Evolutionary conservation across 2,329 filamentous ascomycete genomes (phyloP).

Genomic region (Fusarium verrucosum): DNA sequence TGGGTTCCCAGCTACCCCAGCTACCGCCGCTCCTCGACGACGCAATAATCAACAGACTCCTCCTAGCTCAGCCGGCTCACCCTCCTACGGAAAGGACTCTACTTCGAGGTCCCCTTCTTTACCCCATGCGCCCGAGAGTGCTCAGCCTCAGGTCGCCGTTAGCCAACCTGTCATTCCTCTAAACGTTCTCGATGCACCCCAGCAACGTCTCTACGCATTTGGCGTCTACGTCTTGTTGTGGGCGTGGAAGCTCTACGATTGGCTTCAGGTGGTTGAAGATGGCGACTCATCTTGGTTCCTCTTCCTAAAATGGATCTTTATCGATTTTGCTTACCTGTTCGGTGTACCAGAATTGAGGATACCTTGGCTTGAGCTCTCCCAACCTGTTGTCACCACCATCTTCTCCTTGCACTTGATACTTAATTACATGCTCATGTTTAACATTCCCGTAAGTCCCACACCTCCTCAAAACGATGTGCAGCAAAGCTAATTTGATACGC

Average conservation of each 20-base stretch:
- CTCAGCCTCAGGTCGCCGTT: conserved; percentile 38
- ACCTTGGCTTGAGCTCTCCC: conserved; percentile 95
- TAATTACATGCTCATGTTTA: conserved; percentile 92
- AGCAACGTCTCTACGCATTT: conserved; percentile 87
- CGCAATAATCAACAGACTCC: conserved; percentile 48
- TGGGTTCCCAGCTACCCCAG: conserved; percentile 81
- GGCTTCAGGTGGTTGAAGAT: conserved; percentile 78
- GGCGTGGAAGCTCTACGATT: conserved; percentile 89
- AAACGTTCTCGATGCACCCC: conserved; percentile 84
- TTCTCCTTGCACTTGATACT: conserved; percentile 77
- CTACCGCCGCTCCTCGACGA: conserved; percentile 55
- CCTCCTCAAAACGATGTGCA: neutral
- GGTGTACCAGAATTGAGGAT: conserved; percentile 87
- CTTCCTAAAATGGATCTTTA: conserved; percentile 91
- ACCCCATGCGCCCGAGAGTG: conserved; percentile 59
- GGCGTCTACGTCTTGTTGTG: conserved; percentile 80
- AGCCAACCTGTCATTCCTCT: conserved; percentile 79
- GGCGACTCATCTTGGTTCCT: conserved; percentile 88
- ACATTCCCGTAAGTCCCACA: conserved; percentile 71
- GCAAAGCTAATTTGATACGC: conserved; percentile 20
- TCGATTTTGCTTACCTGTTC: conserved; percentile 89
- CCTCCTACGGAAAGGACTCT: conserved; percentile 45
- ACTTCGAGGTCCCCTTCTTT: conserved; percentile 50
- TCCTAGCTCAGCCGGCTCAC: conserved; percentile 46
- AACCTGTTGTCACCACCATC: conserved; percentile 73